Base-by-base conservation (phyloP, 2,329 filamentous ascomycete species). In the Fusarium sp. region DNA sequence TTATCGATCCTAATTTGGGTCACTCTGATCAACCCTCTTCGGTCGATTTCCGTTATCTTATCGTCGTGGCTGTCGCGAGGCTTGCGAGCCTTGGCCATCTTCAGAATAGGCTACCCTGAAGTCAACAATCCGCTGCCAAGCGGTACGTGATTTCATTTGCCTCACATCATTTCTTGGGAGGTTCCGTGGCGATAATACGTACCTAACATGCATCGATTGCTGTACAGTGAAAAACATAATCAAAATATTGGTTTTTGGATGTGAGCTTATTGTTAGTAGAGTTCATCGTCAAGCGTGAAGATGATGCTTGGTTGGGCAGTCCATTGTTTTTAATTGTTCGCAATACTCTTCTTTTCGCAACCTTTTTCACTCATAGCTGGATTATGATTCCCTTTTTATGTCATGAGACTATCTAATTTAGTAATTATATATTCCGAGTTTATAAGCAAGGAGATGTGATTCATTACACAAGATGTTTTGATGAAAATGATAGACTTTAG, bases 231-330 rank as follows among this genome's bases (percentile, higher is more conserved):
- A 17, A 6, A 11, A 3, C 7, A 10, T 17, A 42, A 17, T 17
- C 9, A 17, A 17, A 4, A 13, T 13, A 22, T 39, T 13, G 11
- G 38, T 8, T 22, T 30, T 8, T 17, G 8, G 14, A 6, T 22
- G 20, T 10, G 7, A 8, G 4, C 45, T 6, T 11, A 15, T 4
- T 13, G 12, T 8, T 10, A 2, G 1, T 11, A 3, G 9, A 6
- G 22, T 10, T 0, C 8, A 9, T 0, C 4, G 11, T 13, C 11
- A 8, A 18, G 5, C 1, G 12, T 0, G 11, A 8, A 5, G 3
- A 18, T 17, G 14, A 34, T 4, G 1, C 14, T 34, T 8, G 1
- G 32, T 34, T 15, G 32, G 0, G 4, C 1, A 34, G 14, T 34
- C 14, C 3, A 15, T 3, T 15, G 14, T 34, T 34, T 32, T 34